Evolutionary conservation across 768 basidiomycete genomes (phyloP), one percentile per base, ranked within the genome.

Genomic region (Trametes cubensis): DNA sequence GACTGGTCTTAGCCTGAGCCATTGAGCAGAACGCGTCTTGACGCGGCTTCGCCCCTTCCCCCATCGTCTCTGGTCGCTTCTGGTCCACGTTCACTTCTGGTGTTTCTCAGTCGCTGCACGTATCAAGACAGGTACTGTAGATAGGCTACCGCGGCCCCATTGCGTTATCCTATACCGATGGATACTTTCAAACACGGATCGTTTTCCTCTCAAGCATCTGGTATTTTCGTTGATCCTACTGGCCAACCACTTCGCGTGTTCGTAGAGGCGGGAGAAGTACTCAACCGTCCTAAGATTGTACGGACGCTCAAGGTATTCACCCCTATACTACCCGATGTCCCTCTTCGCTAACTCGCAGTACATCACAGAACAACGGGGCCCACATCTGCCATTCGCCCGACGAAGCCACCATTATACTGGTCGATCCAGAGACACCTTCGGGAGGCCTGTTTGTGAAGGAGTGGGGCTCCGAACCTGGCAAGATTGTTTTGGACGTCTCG

Each of bases 361-460:
- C 47, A 30, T 38, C 58, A 34, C 64, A 89, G 88, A 79, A 75
- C 71, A 75, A 80, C 15, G 88, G 88, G 34, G 89, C 85, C 4
- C 59, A 72, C 18, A 81, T 86, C 48, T 78, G 77, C 60, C 78
- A 75, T 53, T 80, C 82, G 60, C 80, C 84, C 10, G 79, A 76
- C 48, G 76, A 81, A 52, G 83, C 88, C 0, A 73, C 79, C 20
- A 75, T 89, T 25, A 83, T 89, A 47, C 74, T 91, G 5, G 85
- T 90, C 7, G 82, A 89, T 63, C 71, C 81, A 1, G 72, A 74
- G 18, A 78, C 82, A 0, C 68, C 75, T n/a, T 78, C 81, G 44
- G 87, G 88, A 26, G 75, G 77, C 67, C 77, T 79, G 18, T 82
- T 88, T 66, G 79, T 88, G 60, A 79, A 82, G 41, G 81, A 83